Evolutionary conservation across 2,329 filamentous ascomycete species (phyloP).

Genomic region (Neopestalotiopsis rosae): DNA sequence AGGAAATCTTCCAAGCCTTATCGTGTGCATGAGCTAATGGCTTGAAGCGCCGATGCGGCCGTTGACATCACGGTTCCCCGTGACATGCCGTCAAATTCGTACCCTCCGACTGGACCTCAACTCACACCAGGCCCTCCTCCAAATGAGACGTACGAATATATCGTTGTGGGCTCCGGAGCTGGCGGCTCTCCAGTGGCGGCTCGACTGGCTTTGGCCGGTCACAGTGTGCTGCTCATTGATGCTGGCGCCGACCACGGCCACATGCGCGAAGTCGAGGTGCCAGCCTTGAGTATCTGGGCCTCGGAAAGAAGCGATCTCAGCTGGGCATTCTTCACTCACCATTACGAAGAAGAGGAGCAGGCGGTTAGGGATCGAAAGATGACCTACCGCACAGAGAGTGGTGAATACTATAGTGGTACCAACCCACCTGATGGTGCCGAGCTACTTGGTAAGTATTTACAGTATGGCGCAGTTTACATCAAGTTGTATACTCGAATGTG

Average conservation of each 20-base stretch:
- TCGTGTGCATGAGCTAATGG: background rate
- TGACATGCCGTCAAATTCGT: background rate
- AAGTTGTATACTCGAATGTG: background rate
- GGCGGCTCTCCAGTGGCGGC: slow-evolving; percentile 64
- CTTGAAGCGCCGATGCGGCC: background rate
- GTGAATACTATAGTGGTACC: slow-evolving; percentile 56
- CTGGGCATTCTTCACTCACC: slow-evolving; percentile 68
- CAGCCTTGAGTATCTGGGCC: slow-evolving; percentile 54
- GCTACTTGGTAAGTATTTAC: slow-evolving; percentile 21
- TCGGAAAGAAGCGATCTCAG: slow-evolving; percentile 61
- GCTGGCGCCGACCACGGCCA: slow-evolving; percentile 62
- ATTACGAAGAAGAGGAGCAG: slow-evolving; percentile 58
- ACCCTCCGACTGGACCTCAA: background rate
- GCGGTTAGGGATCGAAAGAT: slow-evolving; percentile 63
- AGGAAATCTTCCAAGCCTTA: background rate
- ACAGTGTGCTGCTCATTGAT: slow-evolving; percentile 64
- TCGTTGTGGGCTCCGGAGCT: slow-evolving; percentile 65
- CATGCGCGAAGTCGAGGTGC: slow-evolving; percentile 54
- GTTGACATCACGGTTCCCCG: background rate
- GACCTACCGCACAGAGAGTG: slow-evolving; percentile 55
- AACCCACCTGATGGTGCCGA: slow-evolving; percentile 54
- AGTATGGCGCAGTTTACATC: background rate
- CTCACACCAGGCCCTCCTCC: background rate
- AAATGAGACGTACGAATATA: slow-evolving; percentile 59
- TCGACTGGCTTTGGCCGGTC: slow-evolving; percentile 61